Evolutionary conservation across 192 early-diverging fungal genomes (phyloP).

Genomic region (Diversispora epigaea): DNA sequence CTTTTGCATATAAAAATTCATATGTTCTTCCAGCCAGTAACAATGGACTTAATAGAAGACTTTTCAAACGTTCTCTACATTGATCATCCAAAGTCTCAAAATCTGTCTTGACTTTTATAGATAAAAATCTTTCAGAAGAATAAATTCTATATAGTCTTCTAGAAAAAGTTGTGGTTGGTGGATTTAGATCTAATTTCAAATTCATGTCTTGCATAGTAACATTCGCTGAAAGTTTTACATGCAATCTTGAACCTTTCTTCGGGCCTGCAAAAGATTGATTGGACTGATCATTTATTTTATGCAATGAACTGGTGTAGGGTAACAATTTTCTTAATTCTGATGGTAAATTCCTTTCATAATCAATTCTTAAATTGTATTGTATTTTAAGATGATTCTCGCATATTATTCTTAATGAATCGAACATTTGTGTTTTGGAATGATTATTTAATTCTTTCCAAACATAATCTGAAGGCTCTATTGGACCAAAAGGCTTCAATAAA

Average conservation of each 20-base stretch:
- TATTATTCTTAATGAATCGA: not conserved
- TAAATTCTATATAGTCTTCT: slow-evolving; percentile 40
- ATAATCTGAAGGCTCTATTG: not conserved
- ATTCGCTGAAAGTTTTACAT: not conserved
- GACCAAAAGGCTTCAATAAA: not conserved
- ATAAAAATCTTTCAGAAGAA: slow-evolving; percentile 35
- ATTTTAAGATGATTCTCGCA: not conserved
- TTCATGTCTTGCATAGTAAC: not conserved
- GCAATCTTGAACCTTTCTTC: not conserved
- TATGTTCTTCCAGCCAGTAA: slow-evolving; percentile 32
- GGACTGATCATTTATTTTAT: not conserved
- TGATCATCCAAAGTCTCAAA: not conserved
- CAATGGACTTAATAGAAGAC: slow-evolving; percentile 30
- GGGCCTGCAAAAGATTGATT: not conserved
- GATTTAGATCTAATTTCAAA: slow-evolving; percentile 8
- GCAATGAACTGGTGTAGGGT: not conserved
- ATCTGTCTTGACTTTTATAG: slow-evolving; percentile 22
- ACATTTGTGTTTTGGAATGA: not conserved
- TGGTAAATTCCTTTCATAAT: not conserved
- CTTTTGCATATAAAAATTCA: slow-evolving; percentile 39
- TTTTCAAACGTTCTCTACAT: not conserved
- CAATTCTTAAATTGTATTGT: not conserved
- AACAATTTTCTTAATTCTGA: not conserved
- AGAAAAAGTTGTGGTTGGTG: slow-evolving; percentile 26
- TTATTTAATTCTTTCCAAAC: not conserved